Evolutionary conservation across 108 stramenopile genomes (phyloP).

Genomic region (Halocafeteria seosinensis): DNA sequence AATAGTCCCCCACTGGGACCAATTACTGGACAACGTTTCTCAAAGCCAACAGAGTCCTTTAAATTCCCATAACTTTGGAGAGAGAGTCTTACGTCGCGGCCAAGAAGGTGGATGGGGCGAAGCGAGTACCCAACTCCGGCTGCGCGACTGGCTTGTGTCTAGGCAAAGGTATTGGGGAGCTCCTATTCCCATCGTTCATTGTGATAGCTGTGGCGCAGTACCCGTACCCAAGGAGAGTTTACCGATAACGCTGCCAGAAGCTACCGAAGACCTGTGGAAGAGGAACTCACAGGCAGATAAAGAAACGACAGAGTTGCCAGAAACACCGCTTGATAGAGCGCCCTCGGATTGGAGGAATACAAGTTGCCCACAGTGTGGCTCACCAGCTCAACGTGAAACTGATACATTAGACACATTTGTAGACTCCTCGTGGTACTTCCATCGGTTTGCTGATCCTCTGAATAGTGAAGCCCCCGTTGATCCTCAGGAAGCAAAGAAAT

Average conservation of each 20-base stretch:
- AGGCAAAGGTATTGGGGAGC: conserved; percentile 94
- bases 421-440: conserved; percentile 87
- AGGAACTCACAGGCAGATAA: conserved; percentile 80
- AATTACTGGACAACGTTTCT: too few species aligned
- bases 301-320: conserved; percentile 28
- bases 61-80: background rate
- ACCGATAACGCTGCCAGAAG: conserved; percentile 64
- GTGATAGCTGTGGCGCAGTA: background rate
- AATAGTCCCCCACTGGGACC: too few species aligned
- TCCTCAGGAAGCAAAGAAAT: conserved; percentile 28
- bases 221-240: conserved; percentile 38
- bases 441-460: conserved; percentile 70
- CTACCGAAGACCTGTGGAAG: too few species aligned
- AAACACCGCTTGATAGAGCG: conserved; percentile 77
- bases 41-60: background rate
- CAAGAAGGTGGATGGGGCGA: background rate
- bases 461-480: conserved; percentile 53
- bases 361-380: conserved; percentile 2
- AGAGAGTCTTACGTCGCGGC: background rate
- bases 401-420: conserved; percentile 18
- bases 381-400: conserved; percentile 1
- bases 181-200: conserved; percentile 71
- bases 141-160: conserved; percentile 95
- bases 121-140: conserved; percentile 56
- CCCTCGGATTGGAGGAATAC: conserved; percentile 77